phyloP scores from a whole-genome alignment of 768 basidiomycete species.

The Naganishia onofrii region DNA sequence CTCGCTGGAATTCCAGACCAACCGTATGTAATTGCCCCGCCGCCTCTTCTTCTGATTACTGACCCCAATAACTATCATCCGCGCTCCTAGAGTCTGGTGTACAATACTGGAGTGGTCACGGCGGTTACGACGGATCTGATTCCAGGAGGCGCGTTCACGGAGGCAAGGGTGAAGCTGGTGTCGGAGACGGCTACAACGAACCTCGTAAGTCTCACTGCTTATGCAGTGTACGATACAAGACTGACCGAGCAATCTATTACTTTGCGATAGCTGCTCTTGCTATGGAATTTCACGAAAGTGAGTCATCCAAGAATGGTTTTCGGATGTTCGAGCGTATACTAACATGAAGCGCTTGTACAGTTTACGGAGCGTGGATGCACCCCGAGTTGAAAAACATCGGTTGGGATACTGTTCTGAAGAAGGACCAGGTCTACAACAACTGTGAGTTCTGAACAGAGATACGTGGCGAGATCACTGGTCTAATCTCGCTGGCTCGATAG shows the following conservation, averaged over 20 bases:
- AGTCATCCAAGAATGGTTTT: background rate
- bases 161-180: constrained; percentile 23
- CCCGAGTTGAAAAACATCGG: constrained; percentile 28
- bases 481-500: background rate
- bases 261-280: constrained; percentile 15
- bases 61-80: background rate
- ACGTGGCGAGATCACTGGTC: background rate
- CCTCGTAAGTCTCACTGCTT: constrained; percentile 9
- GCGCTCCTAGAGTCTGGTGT: constrained; percentile 25
- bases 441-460: constrained; percentile 11
- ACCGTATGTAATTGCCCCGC: constrained; percentile 4
- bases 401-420: constrained; percentile 34
- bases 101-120: constrained; percentile 31
- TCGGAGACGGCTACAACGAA: constrained; percentile 23
- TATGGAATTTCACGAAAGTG: constrained; percentile 32
- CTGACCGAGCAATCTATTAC: background rate
- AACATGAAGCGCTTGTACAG: constrained; percentile 14
- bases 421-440: constrained; percentile 34
- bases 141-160: constrained; percentile 27
- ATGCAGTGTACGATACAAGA: background rate
- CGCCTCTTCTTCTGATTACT: background rate
- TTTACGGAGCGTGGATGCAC: constrained; percentile 35
- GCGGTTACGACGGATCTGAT: constrained; percentile 31
- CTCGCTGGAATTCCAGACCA: constrained; percentile 24
- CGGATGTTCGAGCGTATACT: background rate